Evolutionary conservation across 2,329 filamentous ascomycete genomes (phyloP), one percentile per base, ranked within the genome.

Genomic region (Pseudogymnoascus pannorum): DNA sequence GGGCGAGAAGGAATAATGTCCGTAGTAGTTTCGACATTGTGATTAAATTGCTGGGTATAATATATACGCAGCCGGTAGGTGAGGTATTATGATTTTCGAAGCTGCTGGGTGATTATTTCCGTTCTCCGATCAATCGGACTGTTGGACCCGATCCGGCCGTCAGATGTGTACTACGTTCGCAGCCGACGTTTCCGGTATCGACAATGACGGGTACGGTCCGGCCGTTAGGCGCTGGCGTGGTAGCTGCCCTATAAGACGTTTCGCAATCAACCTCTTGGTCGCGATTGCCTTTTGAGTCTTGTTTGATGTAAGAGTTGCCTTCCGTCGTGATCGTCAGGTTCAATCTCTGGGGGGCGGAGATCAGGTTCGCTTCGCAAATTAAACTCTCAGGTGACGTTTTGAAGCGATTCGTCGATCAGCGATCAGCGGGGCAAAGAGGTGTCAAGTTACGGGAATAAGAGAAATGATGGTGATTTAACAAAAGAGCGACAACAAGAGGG

Each of bases 141-240:
- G 48, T 54, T 54, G 26, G 48, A 31, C 48, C 31, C 48, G 48
- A 54, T 54, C 48, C 48, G 48, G 48, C 48, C 26, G 48, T 33
- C 48, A 33, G 33, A 31, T n/a, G n/a, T n/a, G 48, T 54, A 54
- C 48, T 54, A 31, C 48, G 48, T 54, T 54, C 48, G 16, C 48
- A 54, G 26, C 48, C 48, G 48, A 54, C 48, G 48, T 54, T 54
- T 54, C 48, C 48, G 48, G 48, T 31, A 54, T 54, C 48, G 48
- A 54, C 24, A 54, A 29, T 26, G n/a, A 31, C 48, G 26, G 48
- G 48, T 31, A 54, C 48, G 48, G 48, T 54, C 48, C 48, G 48
- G 48, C 48, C 48, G 48, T 54, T 54, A 54, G 48, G 48, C 48
- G 26, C 48, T 54, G 48, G 48, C 48, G 48, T 54, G 11, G 26